Base-by-base conservation (phyloP, 179 eudicot species). In the Monotropa hypopitys region DNA sequence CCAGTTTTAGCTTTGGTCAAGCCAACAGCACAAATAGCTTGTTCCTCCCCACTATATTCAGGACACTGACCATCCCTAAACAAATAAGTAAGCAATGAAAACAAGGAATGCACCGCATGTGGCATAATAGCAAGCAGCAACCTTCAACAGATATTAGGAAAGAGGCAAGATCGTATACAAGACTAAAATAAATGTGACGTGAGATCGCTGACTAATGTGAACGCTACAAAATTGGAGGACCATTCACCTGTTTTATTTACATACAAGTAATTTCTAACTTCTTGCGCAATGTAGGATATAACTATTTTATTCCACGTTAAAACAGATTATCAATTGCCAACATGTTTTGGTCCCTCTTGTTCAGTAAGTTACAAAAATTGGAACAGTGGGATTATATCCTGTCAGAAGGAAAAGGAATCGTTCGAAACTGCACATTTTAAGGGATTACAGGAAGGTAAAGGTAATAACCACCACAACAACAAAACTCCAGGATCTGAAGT, bases 11-110 rank as follows among this genome's bases (percentile, higher is more conserved):
- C 86, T 85, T 91, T 93, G 70, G 88, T 92, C 54, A 96, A 85
- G 83, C 96, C 98, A 84, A 96, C 98, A 74, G 98, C 98, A 85
- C 98, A 93, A 42, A 96, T 93, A 84, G 97, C 97, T 89, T 96
- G 97, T 81, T 93, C 98, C 87, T 96, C 99, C 63, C 89, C 96
- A 78, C 88, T 89, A 79, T 90, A 96, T 86, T 96, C 99, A 68
- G 94, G 97, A 80, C 99, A 96, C 69, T 93, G 99, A 47, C 96
- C 98, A 88, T 96, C 99, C 96, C 99, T 96, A 78, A 49, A 76
- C 66, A 79, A 73, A 50, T 38, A 45, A 35, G 16, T 26, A 72
- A 61, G 54, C n/a, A 42, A 66, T 74, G 33, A 81, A 77, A 51
- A 77, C 75, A 68, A 70, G 62, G 57, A 76, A 71, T 18, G 63